Conservation (phyloP, 2,329 filamentous ascomycete species). For the Fusarium drepaniforme region DNA sequence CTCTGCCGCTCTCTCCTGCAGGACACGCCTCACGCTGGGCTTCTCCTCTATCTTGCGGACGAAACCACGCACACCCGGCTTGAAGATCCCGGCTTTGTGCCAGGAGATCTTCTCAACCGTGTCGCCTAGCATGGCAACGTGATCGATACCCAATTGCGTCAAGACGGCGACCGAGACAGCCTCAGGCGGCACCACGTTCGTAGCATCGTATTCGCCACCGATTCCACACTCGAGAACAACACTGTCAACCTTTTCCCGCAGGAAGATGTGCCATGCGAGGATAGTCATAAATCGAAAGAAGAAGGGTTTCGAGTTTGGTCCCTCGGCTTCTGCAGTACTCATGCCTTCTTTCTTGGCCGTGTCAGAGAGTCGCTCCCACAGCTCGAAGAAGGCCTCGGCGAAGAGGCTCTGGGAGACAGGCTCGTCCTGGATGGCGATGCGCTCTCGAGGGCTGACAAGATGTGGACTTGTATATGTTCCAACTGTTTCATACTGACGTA, state of each 20-base stretch:
- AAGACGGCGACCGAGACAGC: slow-evolving; percentile 79
- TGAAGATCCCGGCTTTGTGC: slow-evolving; percentile 94
- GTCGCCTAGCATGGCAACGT: slow-evolving; percentile 82
- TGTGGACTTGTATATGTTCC: slow-evolving; percentile 91
- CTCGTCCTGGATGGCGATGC: slow-evolving; percentile 82
- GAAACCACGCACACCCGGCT: slow-evolving; percentile 63
- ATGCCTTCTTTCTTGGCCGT: slow-evolving; percentile 51
- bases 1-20: slow-evolving; percentile 70
- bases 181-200: slow-evolving; percentile 78
- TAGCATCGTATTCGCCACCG: slow-evolving; percentile 92
- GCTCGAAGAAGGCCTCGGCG: slow-evolving; percentile 82
- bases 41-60: slow-evolving; percentile 46
- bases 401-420: slow-evolving; percentile 79
- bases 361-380: slow-evolving; percentile 75
- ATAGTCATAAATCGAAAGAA: slow-evolving; percentile 95
- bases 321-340: slow-evolving; percentile 59
- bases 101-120: slow-evolving; percentile 86
- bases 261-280: slow-evolving; percentile 86
- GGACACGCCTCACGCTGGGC: slow-evolving; percentile 61
- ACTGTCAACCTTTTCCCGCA: slow-evolving; percentile 79
- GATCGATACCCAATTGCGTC: slow-evolving; percentile 87
- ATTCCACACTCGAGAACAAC: slow-evolving; percentile 95
- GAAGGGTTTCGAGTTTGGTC: slow-evolving; percentile 79
- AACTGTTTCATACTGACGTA: slow-evolving; percentile 66
- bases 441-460: slow-evolving; percentile 84